Conservation (phyloP, 2,329 filamentous ascomycete genomes). For the Akanthomyces muscarius region DNA sequence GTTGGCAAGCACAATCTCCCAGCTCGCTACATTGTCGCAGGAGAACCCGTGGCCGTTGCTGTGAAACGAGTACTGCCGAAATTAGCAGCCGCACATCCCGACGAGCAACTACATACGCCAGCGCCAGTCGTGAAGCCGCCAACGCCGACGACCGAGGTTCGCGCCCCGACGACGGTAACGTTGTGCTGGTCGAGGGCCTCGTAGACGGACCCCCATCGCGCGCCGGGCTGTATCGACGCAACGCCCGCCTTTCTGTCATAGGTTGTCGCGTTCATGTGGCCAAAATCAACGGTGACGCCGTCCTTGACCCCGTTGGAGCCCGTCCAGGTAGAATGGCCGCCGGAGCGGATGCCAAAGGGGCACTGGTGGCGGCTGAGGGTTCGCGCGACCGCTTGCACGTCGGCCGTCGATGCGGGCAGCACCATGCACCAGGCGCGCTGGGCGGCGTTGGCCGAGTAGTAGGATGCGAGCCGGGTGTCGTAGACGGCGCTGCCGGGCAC, state of each 20-base stretch:
- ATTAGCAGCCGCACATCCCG: neutral
- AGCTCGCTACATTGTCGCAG: conserved; percentile 39
- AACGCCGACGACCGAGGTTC: conserved; percentile 33
- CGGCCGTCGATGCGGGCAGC: conserved; percentile 23
- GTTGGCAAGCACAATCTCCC: conserved; percentile 40
- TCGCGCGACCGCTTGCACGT: conserved; percentile 25
- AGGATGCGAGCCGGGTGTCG: conserved; percentile 23
- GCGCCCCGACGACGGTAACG: conserved; percentile 41
- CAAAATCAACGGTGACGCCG: conserved; percentile 29
- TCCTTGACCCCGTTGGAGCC: conserved; percentile 27
- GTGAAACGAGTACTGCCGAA: conserved; percentile 29
- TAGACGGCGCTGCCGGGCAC: conserved; percentile 22
- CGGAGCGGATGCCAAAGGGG: conserved; percentile 30
- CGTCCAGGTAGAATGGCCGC: conserved; percentile 31
- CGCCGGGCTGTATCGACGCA: conserved; percentile 35
- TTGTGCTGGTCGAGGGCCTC: conserved; percentile 28
- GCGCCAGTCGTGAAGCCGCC: conserved; percentile 29
- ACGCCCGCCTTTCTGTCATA: conserved; percentile 28
- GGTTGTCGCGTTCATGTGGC: conserved; percentile 29
- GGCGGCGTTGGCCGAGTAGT: conserved; percentile 31
- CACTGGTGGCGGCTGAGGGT: conserved; percentile 23
- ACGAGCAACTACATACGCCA: conserved; percentile 19
- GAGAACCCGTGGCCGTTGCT: conserved; percentile 34
- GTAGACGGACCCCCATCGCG: conserved; percentile 36
- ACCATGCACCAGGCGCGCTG: conserved; percentile 29